Evolutionary conservation across 2,329 filamentous ascomycete species (phyloP).

Genomic region (Penicillium sp.): DNA sequence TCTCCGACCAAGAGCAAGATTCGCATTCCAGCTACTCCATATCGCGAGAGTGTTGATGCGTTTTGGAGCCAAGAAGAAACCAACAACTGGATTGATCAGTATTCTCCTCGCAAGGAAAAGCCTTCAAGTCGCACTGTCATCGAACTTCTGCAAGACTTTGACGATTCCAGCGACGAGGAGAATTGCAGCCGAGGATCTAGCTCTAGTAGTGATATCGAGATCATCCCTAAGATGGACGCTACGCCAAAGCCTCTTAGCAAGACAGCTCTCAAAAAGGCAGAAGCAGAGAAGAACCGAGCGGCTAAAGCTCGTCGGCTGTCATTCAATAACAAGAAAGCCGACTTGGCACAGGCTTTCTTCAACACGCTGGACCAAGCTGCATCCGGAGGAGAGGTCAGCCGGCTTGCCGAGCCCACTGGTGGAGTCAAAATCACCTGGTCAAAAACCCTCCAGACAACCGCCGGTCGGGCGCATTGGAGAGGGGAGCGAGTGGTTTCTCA

Average conservation of each 20-base stretch:
- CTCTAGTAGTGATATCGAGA: conserved; percentile 23
- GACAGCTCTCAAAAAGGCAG: conserved; percentile 43
- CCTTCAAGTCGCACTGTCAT: conserved; percentile 18
- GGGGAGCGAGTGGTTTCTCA: conserved; percentile 46
- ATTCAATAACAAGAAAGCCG: conserved; percentile 57
- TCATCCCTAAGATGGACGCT: conserved; percentile 9
- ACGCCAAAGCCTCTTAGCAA: conserved; percentile 35
- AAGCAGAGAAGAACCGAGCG: conserved; percentile 40
- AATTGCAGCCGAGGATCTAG: conserved; percentile 27
- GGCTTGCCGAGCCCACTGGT: conserved; percentile 54
- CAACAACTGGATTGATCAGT: conserved; percentile 58
- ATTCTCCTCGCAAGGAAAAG: conserved; percentile 53
- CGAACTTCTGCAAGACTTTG: conserved; percentile 36
- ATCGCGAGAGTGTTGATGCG: conserved; percentile 53
- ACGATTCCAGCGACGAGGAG: conserved; percentile 38
- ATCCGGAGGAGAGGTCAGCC: conserved; percentile 50
- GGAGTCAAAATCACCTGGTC: conserved; percentile 64
- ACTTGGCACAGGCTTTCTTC: conserved; percentile 58
- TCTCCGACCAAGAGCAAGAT: conserved; percentile 52
- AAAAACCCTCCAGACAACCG: conserved; percentile 64
- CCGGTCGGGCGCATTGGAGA: conserved; percentile 70
- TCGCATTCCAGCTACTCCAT: conserved; percentile 53
- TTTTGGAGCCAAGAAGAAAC: conserved; percentile 57
- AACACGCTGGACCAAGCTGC: conserved; percentile 57
- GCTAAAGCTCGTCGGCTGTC: conserved; percentile 46